phyloP scores from a whole-genome alignment of 257 asterid genomes.

The Capsicum chinense region DNA sequence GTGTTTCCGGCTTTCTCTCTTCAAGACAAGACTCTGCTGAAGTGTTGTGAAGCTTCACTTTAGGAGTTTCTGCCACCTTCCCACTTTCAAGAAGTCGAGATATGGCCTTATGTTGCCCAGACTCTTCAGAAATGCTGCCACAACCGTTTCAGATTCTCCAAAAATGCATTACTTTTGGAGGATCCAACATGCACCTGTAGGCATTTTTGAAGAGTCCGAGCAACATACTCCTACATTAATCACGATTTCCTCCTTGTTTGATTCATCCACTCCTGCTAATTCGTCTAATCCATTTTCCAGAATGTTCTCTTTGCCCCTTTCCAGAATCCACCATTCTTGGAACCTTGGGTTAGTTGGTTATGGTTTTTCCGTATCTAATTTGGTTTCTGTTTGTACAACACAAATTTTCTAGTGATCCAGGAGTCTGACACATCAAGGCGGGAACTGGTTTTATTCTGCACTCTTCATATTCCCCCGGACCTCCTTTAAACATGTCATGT shows the following conservation, averaged over 20 bases:
- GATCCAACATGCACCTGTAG: neutral
- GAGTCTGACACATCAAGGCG: neutral
- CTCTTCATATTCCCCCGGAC: neutral
- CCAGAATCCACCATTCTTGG: neutral
- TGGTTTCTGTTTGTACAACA: constrained; percentile 6
- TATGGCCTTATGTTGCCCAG: neutral
- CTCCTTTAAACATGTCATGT: neutral
- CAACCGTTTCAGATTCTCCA: neutral
- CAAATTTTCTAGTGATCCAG: neutral
- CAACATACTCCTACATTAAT: neutral
- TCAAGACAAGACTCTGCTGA: neutral
- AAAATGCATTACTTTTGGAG: neutral
- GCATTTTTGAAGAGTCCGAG: neutral
- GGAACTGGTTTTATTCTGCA: neutral
- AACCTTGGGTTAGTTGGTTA: neutral
- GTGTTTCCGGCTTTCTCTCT: neutral
- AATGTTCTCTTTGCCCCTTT: neutral
- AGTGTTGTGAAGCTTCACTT: neutral
- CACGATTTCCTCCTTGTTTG: neutral
- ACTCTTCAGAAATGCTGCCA: neutral
- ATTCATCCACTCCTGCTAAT: neutral
- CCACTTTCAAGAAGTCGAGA: neutral
- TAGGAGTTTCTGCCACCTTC: neutral
- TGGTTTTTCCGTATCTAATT: neutral
- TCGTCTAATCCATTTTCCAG: neutral